These are phyloP conservation scores for Conticribra weissflogii DNA, from an alignment of 108 stramenopile genomes.

Conservation along the genomic window DNA sequence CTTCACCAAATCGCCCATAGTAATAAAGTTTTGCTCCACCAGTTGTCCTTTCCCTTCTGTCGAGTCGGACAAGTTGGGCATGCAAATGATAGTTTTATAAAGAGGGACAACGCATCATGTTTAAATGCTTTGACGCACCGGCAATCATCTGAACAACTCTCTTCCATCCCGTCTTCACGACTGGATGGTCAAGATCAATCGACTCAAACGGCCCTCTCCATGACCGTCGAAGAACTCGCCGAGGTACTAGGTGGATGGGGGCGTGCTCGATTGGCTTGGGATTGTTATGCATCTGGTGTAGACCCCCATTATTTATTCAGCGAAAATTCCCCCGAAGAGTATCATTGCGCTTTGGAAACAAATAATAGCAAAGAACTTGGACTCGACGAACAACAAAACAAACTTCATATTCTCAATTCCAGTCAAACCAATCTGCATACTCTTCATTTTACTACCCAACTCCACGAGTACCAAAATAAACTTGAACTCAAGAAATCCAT, in stretches of 20 bases:
- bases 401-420: constrained; percentile 25
- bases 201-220: constrained; percentile 55
- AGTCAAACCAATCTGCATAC: constrained; percentile 29
- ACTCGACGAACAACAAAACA: not conserved
- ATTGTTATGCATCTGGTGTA: constrained; percentile 71
- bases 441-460: constrained; percentile 9
- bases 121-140: no score
- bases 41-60: no score
- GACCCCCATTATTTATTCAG: constrained; percentile 56
- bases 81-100: no score
- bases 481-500: constrained; percentile 2
- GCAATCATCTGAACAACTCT: no score
- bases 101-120: no score
- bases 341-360: not conserved
- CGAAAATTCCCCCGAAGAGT: not conserved
- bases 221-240: constrained; percentile 66
- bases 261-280: constrained; percentile 69
- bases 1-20: no score
- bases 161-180: no score
- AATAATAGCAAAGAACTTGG: not conserved
- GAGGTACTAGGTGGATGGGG: constrained; percentile 61
- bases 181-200: no score
- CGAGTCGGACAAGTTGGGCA: no score
- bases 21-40: no score
- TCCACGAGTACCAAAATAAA: constrained; percentile 5